Conservation (phyloP, 495 filamentous ascomycete species). For the Aspergillus conjunctus region DNA sequence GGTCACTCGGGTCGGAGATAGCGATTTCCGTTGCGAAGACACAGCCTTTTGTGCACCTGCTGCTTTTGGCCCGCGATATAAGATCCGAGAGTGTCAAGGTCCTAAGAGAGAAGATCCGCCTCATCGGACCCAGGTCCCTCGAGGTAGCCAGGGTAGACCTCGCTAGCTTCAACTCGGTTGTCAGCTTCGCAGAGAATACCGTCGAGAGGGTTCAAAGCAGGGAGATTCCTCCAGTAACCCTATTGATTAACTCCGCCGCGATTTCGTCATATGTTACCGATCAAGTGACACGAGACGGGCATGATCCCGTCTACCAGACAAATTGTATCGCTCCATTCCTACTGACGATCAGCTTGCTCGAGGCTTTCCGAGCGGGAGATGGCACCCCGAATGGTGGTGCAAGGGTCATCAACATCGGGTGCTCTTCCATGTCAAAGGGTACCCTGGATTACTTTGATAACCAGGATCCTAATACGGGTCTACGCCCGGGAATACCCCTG, state of each 20-base stretch:
- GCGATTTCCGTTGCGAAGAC: constrained; percentile 44
- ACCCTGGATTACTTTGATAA: constrained; percentile 42
- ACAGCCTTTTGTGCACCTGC: constrained; percentile 42
- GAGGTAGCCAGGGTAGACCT: constrained; percentile 41
- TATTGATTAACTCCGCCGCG: constrained; percentile 44
- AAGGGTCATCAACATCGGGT: constrained; percentile 46
- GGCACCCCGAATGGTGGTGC: constrained; percentile 38
- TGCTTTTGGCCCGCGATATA: constrained; percentile 41
- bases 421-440: constrained; percentile 39
- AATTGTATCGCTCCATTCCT: constrained; percentile 46
- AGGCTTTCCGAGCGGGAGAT: constrained; percentile 44
- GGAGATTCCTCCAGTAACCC: constrained; percentile 42
- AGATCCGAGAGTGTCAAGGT: constrained; percentile 34
- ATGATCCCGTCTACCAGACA: constrained; percentile 46
- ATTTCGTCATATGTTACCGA: constrained; percentile 40
- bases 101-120: constrained; percentile 34
- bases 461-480: constrained; percentile 19
- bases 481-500: constrained; percentile 30
- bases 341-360: constrained; percentile 44
- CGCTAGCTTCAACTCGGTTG: constrained; percentile 38
- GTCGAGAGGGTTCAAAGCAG: constrained; percentile 40
- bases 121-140: constrained; percentile 44
- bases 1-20: constrained; percentile 42
- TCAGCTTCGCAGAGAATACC: constrained; percentile 35
- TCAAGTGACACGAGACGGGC: constrained; percentile 40